phyloP scores from a whole-genome alignment of 139 green algal species.

The Chlorella vulgaris region DNA sequence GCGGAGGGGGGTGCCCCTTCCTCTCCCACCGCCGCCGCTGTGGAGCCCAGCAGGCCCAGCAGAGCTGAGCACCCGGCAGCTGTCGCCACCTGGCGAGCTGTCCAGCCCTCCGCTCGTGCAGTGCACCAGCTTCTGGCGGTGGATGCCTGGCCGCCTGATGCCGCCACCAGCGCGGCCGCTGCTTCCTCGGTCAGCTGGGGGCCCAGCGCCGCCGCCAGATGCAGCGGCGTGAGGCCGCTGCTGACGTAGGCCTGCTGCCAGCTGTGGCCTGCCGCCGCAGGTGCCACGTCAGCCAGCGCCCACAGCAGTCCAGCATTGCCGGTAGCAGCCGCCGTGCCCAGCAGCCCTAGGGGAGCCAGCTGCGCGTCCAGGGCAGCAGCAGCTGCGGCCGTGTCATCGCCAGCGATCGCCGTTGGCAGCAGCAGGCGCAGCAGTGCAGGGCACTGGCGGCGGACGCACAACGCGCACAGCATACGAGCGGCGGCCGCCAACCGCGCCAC shows the following conservation, averaged over 20 bases:
- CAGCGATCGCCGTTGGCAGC: neutral
- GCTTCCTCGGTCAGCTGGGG: neutral
- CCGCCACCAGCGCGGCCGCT: constrained; percentile 11
- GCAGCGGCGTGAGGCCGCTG: constrained; percentile 5
- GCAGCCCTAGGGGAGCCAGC: neutral
- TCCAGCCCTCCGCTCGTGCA: neutral
- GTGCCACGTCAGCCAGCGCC: constrained; percentile 4
- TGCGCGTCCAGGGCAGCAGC: constrained; percentile 6
- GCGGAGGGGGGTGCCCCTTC: neutral
- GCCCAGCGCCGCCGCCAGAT: constrained; percentile 1
- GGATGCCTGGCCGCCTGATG: neutral
- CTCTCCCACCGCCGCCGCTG: neutral
- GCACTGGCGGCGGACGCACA: constrained; percentile 9
- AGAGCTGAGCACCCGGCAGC: neutral
- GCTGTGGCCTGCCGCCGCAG: neutral
- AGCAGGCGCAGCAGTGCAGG: constrained; percentile 19
- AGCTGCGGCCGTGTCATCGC: neutral
- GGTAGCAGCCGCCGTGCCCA: constrained; percentile 1
- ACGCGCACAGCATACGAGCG: neutral
- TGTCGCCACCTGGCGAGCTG: neutral
- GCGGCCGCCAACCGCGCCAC: neutral
- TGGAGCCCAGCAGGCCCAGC: neutral
- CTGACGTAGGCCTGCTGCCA: neutral
- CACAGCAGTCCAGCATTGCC: neutral
- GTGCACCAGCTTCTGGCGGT: neutral